Percentiles rank a stretch among this genome's conserved stretches.
These are phyloP conservation scores for sorghum (Sorghum bicolor) DNA, from an alignment of 176 grass and related monocot genomes.

Conservation along the genomic window DNA sequence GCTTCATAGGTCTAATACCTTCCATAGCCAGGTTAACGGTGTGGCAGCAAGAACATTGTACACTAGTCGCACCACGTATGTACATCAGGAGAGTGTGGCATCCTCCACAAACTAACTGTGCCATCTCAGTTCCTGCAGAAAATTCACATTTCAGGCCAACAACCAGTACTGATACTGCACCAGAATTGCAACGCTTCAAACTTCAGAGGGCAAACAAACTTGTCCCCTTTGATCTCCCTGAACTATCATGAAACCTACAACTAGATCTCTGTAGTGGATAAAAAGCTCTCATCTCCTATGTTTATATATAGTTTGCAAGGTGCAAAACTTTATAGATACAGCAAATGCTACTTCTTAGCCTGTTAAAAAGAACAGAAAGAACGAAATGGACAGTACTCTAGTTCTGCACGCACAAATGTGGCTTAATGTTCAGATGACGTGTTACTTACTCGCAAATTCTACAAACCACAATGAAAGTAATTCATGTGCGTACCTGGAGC, in stretches of 20 bases:
- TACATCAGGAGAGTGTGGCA: conserved; percentile 99
- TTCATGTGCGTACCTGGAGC: conserved; percentile 62
- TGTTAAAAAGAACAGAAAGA: background rate
- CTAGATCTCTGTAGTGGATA: background rate
- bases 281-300: background rate
- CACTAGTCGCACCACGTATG: conserved; percentile 84
- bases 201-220: background rate
- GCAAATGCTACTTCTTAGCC: background rate
- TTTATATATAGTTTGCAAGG: conserved; percentile 20
- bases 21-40: conserved; percentile 92
- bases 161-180: background rate
- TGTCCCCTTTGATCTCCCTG: background rate
- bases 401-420: background rate
- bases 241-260: background rate
- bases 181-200: background rate
- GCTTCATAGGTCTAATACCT: conserved; percentile 46
- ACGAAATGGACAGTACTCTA: background rate
- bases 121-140: conserved; percentile 84
- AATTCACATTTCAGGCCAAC: background rate
- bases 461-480: conserved; percentile 10
- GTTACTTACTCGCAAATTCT: background rate
- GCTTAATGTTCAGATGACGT: conserved; percentile 11
- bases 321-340: background rate
- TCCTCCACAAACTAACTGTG: conserved; percentile 90
- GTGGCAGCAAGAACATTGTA: conserved; percentile 97